These are phyloP conservation scores for Rossbeevera mucosa DNA, from an alignment of 768 basidiomycete genomes.

Conservation along the genomic window DNA sequence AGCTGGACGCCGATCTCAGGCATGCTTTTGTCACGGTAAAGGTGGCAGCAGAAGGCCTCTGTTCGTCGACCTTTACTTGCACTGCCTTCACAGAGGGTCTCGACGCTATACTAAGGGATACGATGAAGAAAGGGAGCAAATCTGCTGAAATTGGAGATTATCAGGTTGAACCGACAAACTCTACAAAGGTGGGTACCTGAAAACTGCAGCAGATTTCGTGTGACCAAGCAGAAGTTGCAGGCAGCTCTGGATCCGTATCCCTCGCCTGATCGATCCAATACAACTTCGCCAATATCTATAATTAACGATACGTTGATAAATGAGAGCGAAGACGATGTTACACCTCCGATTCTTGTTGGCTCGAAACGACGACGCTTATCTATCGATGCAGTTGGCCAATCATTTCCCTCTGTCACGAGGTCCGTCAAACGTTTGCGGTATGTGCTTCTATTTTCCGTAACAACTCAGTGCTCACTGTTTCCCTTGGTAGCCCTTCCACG, in stretches of 20 bases:
- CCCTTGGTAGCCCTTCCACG: not conserved
- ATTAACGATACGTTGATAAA: slow-evolving; percentile 1
- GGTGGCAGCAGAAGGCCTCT: slow-evolving; percentile 28
- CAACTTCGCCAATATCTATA: slow-evolving; percentile 6
- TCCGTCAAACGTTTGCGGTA: slow-evolving; percentile 25
- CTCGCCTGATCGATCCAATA: slow-evolving; percentile 11
- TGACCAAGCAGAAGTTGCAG: slow-evolving; percentile 1
- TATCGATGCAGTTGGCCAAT: not conserved
- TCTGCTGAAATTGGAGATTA: not conserved
- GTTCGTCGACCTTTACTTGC: slow-evolving; percentile 22
- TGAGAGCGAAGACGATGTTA: slow-evolving; percentile 6
- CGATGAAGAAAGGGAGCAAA: slow-evolving; percentile 13
- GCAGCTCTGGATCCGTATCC: slow-evolving; percentile 7
- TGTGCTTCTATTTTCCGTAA: not conserved
- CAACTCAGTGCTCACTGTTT: accelerated
- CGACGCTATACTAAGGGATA: slow-evolving; percentile 28
- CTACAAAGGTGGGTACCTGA: slow-evolving; percentile 1
- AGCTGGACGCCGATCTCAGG: slow-evolving; percentile 13
- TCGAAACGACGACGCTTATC: slow-evolving; percentile 19
- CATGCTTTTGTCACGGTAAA: slow-evolving; percentile 32
- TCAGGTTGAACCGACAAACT: not conserved
- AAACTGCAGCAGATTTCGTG: not conserved
- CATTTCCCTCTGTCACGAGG: not conserved
- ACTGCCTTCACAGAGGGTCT: slow-evolving; percentile 29
- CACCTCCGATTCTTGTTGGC: slow-evolving; percentile 14